These are phyloP conservation scores for Phlyctochytrium arcticum DNA, from an alignment of 192 early-diverging fungal genomes.

Conservation along the genomic window DNA sequence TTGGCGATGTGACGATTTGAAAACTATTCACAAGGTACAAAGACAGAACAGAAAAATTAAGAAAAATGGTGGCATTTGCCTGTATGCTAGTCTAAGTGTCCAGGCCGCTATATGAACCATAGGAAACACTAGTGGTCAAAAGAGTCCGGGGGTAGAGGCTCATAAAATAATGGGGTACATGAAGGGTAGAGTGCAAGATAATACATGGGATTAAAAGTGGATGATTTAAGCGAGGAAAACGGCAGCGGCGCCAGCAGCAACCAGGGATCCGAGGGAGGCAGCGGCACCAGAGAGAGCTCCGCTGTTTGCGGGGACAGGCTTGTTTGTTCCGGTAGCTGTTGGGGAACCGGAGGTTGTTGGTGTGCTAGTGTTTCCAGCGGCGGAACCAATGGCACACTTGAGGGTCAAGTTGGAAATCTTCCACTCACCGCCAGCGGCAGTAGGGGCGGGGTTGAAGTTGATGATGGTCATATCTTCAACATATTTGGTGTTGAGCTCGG, in stretches of 20 bases:
- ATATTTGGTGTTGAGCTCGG: neutral
- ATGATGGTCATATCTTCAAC: constrained; percentile 23
- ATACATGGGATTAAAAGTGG: too few relatives aligned
- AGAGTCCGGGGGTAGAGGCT: too few relatives aligned
- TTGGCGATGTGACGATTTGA: too few relatives aligned
- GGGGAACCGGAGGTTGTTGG: neutral
- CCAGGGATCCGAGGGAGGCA: neutral
- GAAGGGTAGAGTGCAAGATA: too few relatives aligned
- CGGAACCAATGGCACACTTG: neutral
- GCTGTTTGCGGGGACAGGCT: too few relatives aligned
- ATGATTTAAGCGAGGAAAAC: neutral
- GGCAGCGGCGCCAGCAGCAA: neutral
- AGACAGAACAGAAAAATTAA: too few relatives aligned
- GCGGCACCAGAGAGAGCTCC: neutral
- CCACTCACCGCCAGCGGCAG: constrained; percentile 1
- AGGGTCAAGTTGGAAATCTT: constrained; percentile 15
- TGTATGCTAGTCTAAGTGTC: too few relatives aligned
- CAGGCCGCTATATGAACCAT: too few relatives aligned
- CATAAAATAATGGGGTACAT: too few relatives aligned
- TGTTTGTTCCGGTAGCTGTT: neutral
- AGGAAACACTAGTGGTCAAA: too few relatives aligned
- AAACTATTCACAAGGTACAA: too few relatives aligned
- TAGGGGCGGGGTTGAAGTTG: neutral
- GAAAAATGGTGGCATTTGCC: too few relatives aligned
- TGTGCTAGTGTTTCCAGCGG: neutral